A percentile compares a stretch with the other conserved stretches of the same genome.
phyloP scores from a whole-genome alignment of 2,329 filamentous ascomycete species.

The Exophiala viscosa region DNA sequence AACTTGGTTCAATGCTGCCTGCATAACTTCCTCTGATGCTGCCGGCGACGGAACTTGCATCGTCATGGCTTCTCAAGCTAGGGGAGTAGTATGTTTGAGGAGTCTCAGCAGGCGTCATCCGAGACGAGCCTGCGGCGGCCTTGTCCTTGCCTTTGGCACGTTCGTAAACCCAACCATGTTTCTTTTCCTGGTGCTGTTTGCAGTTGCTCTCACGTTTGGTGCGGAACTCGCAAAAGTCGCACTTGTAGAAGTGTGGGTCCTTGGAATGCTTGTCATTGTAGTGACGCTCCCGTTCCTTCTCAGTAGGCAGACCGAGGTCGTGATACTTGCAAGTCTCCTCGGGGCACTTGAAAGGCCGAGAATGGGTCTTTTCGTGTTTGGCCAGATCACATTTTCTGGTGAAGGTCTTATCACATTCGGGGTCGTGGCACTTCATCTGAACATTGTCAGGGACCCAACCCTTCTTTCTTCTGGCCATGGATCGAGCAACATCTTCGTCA shows the following conservation, averaged over 20 bases:
- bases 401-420: slow-evolving; percentile 83
- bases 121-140: slow-evolving; percentile 30
- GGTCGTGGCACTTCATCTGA: slow-evolving; percentile 71
- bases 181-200: slow-evolving; percentile 99
- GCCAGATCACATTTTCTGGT: slow-evolving; percentile 95
- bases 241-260: slow-evolving; percentile 76
- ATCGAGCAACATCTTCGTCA: slow-evolving; percentile 79
- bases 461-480: slow-evolving; percentile 95
- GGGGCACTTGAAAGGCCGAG: slow-evolving; percentile 91
- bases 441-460: slow-evolving; percentile 81
- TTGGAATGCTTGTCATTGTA: slow-evolving; percentile 92
- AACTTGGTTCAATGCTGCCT: slow-evolving; percentile 23
- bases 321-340: slow-evolving; percentile 82
- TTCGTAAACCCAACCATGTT: slow-evolving; percentile 84
- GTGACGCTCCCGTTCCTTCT: slow-evolving; percentile 95
- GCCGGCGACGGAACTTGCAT: slow-evolving; percentile 19
- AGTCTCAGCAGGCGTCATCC: slow-evolving; percentile 48
- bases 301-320: slow-evolving; percentile 87
- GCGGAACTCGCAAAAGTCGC: slow-evolving; percentile 84
- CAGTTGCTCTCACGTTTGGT: slow-evolving; percentile 96
- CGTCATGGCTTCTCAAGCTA: slow-evolving; percentile 30
- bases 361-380: slow-evolving; percentile 98
- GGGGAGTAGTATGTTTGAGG: slow-evolving; percentile 49
- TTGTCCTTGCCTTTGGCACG: slow-evolving; percentile 90
- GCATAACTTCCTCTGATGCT: slow-evolving; percentile 22